A percentile compares a stretch with the other conserved stretches of the same genome.
phyloP scores from a whole-genome alignment of 768 basidiomycete genomes.

The Albatrellus ellisii region DNA sequence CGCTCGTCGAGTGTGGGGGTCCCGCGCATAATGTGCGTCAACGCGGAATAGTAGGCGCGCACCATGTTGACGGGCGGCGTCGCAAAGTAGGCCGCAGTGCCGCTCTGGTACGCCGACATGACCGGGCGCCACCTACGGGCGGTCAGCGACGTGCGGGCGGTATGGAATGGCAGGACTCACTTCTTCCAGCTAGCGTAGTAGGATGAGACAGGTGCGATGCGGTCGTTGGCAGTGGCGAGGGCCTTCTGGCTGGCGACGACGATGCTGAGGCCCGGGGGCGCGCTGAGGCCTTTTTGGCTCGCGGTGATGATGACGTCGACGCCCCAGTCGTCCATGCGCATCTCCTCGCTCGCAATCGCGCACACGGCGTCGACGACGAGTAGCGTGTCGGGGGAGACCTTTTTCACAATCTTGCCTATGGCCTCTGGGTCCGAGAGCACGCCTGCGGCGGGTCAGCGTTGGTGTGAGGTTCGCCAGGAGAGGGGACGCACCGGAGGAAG shows the following conservation, averaged over 20 bases:
- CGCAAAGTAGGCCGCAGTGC: slow-evolving; percentile 80
- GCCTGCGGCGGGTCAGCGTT: slow-evolving; percentile 24
- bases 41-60: slow-evolving; percentile 79
- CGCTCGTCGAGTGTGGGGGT: slow-evolving; percentile 62
- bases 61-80: slow-evolving; percentile 93
- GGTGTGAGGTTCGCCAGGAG: background rate
- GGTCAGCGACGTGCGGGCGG: background rate
- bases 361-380: slow-evolving; percentile 92
- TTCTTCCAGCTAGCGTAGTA: slow-evolving; percentile 92
- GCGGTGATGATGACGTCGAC: slow-evolving; percentile 83
- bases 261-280: slow-evolving; percentile 88
- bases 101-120: slow-evolving; percentile 87
- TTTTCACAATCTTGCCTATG: slow-evolving; percentile 58
- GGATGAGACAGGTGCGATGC: slow-evolving; percentile 39
- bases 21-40: slow-evolving; percentile 53
- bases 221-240: slow-evolving; percentile 20
- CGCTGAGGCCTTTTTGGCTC: slow-evolving; percentile 85
- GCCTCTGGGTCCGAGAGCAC: slow-evolving; percentile 78
- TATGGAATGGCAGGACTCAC: slow-evolving; percentile 23
- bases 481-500: slow-evolving; percentile 53
- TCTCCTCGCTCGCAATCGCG: slow-evolving; percentile 91
- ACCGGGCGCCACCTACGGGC: slow-evolving; percentile 69
- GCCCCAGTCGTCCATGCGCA: slow-evolving; percentile 87
- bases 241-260: slow-evolving; percentile 72
- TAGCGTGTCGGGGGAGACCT: slow-evolving; percentile 76